Percentiles rank a stretch among this genome's conserved stretches.
Evolutionary conservation across 805 yeast species (phyloP).

Genomic region (Wilhelminamyces savonicus): DNA sequence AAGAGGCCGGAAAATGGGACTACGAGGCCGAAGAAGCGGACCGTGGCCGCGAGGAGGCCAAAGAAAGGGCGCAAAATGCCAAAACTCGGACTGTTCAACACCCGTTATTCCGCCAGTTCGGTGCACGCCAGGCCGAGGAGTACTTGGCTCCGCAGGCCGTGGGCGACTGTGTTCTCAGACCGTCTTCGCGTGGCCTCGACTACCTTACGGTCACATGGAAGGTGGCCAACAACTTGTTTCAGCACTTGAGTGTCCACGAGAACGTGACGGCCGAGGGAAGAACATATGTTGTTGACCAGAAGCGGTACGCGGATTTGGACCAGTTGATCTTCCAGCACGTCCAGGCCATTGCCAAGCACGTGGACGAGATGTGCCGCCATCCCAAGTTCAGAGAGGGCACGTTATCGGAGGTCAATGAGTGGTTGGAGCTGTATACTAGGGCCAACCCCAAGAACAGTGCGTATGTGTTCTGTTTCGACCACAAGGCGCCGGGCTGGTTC

Average conservation of each 20-base stretch:
- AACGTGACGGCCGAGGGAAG: slow-evolving; percentile 58
- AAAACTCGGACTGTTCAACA: slow-evolving; percentile 80
- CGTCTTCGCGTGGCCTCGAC: slow-evolving; percentile 84
- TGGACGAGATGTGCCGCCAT: slow-evolving; percentile 76
- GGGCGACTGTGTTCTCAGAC: slow-evolving; percentile 92
- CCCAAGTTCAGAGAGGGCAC: slow-evolving; percentile 87
- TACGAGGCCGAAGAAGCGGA: slow-evolving; percentile 68
- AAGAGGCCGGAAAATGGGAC: slow-evolving; percentile 74
- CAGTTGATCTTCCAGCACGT: slow-evolving; percentile 86
- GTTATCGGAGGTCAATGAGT: slow-evolving; percentile 70
- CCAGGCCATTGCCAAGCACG: slow-evolving; percentile 73
- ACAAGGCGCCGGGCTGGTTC: slow-evolving; percentile 92
- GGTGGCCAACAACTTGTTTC: slow-evolving; percentile 83
- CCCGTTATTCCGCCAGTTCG: slow-evolving; percentile 82
- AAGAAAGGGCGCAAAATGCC: slow-evolving; percentile 60
- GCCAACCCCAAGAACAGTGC: slow-evolving; percentile 89
- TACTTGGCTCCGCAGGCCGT: slow-evolving; percentile 80
- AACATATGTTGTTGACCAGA: slow-evolving; percentile 58
- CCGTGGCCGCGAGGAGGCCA: slow-evolving; percentile 47
- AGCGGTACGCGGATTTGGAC: slow-evolving; percentile 79
- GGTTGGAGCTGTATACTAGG: slow-evolving; percentile 82
- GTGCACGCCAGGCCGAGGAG: slow-evolving; percentile 85
- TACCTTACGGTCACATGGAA: slow-evolving; percentile 96
- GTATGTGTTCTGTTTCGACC: slow-evolving; percentile 86
- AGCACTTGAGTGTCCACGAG: slow-evolving; percentile 85